These are phyloP conservation scores for Apophysomyces ossiformis DNA, from an alignment of 371 early-diverging fungal species.

Conservation along the genomic window DNA sequence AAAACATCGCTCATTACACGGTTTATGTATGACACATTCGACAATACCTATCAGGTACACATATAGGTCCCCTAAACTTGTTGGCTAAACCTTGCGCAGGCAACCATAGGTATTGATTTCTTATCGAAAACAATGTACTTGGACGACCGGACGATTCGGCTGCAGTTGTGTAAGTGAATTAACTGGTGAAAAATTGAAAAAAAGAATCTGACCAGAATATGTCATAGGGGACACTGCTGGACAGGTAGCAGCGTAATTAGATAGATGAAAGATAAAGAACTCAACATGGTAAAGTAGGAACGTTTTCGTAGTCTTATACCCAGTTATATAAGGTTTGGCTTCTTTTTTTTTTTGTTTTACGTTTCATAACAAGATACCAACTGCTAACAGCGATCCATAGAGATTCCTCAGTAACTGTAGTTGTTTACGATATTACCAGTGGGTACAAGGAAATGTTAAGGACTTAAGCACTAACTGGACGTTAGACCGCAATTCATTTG, in stretches of 20 bases:
- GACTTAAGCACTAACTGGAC: background rate
- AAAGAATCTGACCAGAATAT: background rate
- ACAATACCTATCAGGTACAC: conserved; percentile 92
- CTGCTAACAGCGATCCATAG: conserved; percentile 44
- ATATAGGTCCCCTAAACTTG: background rate
- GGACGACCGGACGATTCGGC: conserved; percentile 94
- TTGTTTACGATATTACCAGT: conserved; percentile 97
- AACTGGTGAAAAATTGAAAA: background rate
- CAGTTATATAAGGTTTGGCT: conserved; percentile 78
- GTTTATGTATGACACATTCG: conserved; percentile 99
- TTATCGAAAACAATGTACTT: conserved; percentile 98
- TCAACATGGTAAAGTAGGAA: conserved; percentile 60
- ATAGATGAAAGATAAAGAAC: conserved; percentile 9
- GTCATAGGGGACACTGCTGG: conserved; percentile 97
- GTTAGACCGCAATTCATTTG: conserved; percentile 84
- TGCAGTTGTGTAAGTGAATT: conserved; percentile 83
- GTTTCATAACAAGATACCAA: background rate
- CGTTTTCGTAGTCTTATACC: conserved; percentile 98
- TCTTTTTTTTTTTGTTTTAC: background rate
- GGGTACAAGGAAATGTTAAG: conserved; percentile 22
- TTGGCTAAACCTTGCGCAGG: conserved; percentile 52
- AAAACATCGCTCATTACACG: conserved; percentile 99
- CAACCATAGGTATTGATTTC: conserved; percentile 99
- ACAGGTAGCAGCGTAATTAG: conserved; percentile 67
- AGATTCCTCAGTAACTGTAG: conserved; percentile 97